phyloP scores from a whole-genome alignment of 2,329 filamentous ascomycete genomes.

The Anisogramma anomala region DNA sequence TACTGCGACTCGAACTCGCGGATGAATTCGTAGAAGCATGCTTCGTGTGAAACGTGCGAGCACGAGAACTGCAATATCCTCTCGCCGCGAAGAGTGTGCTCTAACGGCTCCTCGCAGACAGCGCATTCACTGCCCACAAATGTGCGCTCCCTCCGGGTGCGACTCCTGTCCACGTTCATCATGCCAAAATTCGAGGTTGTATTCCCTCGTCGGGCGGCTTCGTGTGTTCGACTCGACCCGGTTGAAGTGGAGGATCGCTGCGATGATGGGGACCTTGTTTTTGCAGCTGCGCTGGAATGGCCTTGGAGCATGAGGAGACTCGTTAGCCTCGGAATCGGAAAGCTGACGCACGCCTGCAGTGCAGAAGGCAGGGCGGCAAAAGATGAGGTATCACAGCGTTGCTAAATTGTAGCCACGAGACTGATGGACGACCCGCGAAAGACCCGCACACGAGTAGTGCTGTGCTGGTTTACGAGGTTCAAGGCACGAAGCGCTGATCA shows the following conservation, averaged over 20 bases:
- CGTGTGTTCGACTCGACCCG: conserved; percentile 26
- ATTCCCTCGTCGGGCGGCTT: conserved; percentile 24
- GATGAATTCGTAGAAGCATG: conserved; percentile 98
- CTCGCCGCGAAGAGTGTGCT: conserved; percentile 89
- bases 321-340: conserved; percentile 17
- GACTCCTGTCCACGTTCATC: conserved; percentile 65
- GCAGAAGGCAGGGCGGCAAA: neutral
- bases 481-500: neutral
- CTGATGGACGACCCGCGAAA: neutral
- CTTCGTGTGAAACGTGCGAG: conserved; percentile 93
- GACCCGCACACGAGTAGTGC: neutral
- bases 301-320: conserved; percentile 20
- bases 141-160: conserved; percentile 77
- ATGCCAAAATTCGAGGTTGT: conserved; percentile 44
- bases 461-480: no score
- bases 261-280: conserved; percentile 26
- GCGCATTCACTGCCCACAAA: conserved; percentile 93
- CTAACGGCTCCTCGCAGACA: conserved; percentile 90
- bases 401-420: neutral
- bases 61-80: conserved; percentile 92
- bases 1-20: conserved; percentile 88
- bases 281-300: conserved; percentile 27
- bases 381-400: neutral
- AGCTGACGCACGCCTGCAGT: conserved; percentile 2
- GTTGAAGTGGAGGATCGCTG: conserved; percentile 29